These are phyloP conservation scores for Agaricus sinodeliciosus DNA, from an alignment of 768 basidiomycete genomes.

Conservation along the genomic window DNA sequence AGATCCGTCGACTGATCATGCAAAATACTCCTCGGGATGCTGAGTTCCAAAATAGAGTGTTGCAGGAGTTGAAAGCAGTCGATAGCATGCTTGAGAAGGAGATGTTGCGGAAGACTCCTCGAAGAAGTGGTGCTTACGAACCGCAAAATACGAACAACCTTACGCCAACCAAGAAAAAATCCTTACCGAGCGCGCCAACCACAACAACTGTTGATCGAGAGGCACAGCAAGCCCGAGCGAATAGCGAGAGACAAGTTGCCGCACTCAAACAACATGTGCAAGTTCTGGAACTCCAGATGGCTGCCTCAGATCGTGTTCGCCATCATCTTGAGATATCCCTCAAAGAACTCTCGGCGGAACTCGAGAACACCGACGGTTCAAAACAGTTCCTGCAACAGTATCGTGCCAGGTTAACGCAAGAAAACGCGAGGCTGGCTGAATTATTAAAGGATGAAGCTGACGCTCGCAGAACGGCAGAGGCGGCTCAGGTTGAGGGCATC, in stretches of 20 bases:
- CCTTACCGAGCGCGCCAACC: slow-evolving; percentile 11
- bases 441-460: slow-evolving; percentile 58
- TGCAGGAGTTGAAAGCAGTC: slow-evolving; percentile 55
- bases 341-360: slow-evolving; percentile 50
- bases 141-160: slow-evolving; percentile 34
- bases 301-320: slow-evolving; percentile 58
- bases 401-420: slow-evolving; percentile 46
- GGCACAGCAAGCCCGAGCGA: slow-evolving; percentile 22
- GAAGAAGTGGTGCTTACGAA: slow-evolving; percentile 27
- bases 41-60: slow-evolving; percentile 52
- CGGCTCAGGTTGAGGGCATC: slow-evolving; percentile 57
- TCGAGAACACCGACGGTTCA: slow-evolving; percentile 61
- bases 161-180: slow-evolving; percentile 40
- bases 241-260: slow-evolving; percentile 41
- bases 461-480: slow-evolving; percentile 52
- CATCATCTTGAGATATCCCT: slow-evolving; percentile 57
- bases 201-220: slow-evolving; percentile 12
- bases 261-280: slow-evolving; percentile 60
- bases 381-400: slow-evolving; percentile 55
- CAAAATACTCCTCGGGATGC: slow-evolving; percentile 50
- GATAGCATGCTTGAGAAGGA: slow-evolving; percentile 55
- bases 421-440: slow-evolving; percentile 49
- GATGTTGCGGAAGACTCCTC: slow-evolving; percentile 31
- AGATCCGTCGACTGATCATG: slow-evolving; percentile 61
- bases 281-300: slow-evolving; percentile 61